Evolutionary conservation across 1,139 yeast genomes (phyloP).

Genomic region (Diutina neorugosa): DNA sequence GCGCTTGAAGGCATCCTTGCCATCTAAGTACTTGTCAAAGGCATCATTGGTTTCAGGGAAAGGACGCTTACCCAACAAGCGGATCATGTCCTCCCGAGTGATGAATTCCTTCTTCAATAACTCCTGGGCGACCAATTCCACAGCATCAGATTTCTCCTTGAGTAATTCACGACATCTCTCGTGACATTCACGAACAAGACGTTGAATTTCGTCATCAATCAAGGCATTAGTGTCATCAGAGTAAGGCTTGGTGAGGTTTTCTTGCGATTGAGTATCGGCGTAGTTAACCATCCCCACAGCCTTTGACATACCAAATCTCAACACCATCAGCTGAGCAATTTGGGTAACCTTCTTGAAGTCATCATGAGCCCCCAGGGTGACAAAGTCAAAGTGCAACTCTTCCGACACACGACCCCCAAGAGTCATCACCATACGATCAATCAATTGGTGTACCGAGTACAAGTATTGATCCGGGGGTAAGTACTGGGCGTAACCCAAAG

Average conservation of each 20-base stretch:
- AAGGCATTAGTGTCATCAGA: slow-evolving; percentile 74
- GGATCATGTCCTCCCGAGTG: slow-evolving; percentile 83
- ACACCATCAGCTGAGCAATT: slow-evolving; percentile 90
- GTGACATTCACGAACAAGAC: slow-evolving; percentile 73
- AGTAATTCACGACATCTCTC: slow-evolving; percentile 54
- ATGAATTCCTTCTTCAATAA: slow-evolving; percentile 74
- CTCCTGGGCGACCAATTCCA: slow-evolving; percentile 79
- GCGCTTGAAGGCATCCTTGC: slow-evolving; percentile 26
- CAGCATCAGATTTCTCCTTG: slow-evolving; percentile 58
- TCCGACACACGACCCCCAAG: slow-evolving; percentile 95
- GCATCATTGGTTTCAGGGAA: slow-evolving; percentile 87
- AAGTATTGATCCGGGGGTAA: slow-evolving; percentile 89
- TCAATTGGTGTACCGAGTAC: slow-evolving; percentile 64
- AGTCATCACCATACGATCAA: slow-evolving; percentile 92
- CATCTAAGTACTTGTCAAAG: slow-evolving; percentile 68
- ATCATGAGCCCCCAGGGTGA: slow-evolving; percentile 91
- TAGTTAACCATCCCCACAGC: slow-evolving; percentile 76
- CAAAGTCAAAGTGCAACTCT: slow-evolving; percentile 79
- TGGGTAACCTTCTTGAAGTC: slow-evolving; percentile 94
- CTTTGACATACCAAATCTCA: slow-evolving; percentile 81
- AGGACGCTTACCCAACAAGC: slow-evolving; percentile 79
- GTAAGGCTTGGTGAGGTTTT: slow-evolving; percentile 73
- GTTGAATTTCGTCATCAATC: slow-evolving; percentile 76
- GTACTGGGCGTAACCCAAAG: slow-evolving; percentile 96
- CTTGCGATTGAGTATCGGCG: slow-evolving; percentile 40